Evolutionary conservation across 108 stramenopile species (phyloP).

Genomic region (Skeletonema tropicum): DNA sequence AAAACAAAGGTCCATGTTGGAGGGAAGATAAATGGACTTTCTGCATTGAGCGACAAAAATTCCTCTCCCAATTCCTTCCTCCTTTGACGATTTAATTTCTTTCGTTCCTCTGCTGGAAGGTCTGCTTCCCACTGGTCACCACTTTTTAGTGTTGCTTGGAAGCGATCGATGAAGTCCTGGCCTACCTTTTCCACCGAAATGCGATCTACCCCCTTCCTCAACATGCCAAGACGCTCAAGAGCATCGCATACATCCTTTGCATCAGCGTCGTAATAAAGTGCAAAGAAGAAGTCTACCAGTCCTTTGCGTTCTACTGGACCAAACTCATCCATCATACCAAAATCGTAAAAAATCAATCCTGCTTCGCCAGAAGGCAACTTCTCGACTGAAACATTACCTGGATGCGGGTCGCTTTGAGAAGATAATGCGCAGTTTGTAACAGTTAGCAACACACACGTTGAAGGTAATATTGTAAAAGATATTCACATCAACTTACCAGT

Average conservation of each 20-base stretch:
- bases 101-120: constrained; percentile 76
- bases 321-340: constrained; percentile 99
- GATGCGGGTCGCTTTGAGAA: constrained; percentile 57
- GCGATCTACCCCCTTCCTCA: constrained; percentile 91
- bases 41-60: constrained; percentile 88
- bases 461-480: neutral
- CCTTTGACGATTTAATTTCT: constrained; percentile 67
- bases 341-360: constrained; percentile 95
- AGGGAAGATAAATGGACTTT: constrained; percentile 95
- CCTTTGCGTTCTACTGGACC: constrained; percentile 75
- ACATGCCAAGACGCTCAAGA: constrained; percentile 92
- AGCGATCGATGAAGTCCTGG: constrained; percentile 94
- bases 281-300: constrained; percentile 90
- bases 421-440: neutral
- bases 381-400: constrained; percentile 93
- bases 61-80: constrained; percentile 86
- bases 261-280: constrained; percentile 89
- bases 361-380: constrained; percentile 72
- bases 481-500: constrained; percentile 30
- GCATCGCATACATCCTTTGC: constrained; percentile 93
- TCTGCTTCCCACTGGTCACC: constrained; percentile 82
- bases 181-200: constrained; percentile 95
- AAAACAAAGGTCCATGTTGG: constrained; percentile 98
- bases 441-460: neutral
- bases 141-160: constrained; percentile 79